Evolutionary conservation across 1,284 basidiomycete genomes (phyloP).

Genomic region (Ustanciosporium gigantosporum): DNA sequence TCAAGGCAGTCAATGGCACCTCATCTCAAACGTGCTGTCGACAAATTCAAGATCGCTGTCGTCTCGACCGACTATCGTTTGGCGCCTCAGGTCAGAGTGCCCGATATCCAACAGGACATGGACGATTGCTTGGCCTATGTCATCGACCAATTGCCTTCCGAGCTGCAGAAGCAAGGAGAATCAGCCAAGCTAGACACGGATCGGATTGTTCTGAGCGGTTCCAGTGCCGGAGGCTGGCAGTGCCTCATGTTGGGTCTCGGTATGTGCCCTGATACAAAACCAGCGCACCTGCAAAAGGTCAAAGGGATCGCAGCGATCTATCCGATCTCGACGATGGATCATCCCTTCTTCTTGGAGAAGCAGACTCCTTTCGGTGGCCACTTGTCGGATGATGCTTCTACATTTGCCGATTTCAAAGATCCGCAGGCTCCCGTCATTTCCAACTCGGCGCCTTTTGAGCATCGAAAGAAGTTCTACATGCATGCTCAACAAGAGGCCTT

Average conservation of each 20-base stretch:
- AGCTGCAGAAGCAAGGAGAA: conserved; percentile 13
- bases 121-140: conserved; percentile 28
- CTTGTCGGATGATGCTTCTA: conserved; percentile 16
- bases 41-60: conserved; percentile 34
- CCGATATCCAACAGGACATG: conserved; percentile 37
- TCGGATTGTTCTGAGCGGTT: conserved; percentile 29
- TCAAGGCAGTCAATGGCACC: conserved; percentile 24
- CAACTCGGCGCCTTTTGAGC: conserved; percentile 15
- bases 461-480: conserved; percentile 38
- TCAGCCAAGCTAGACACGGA: conserved; percentile 17
- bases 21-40: conserved; percentile 33
- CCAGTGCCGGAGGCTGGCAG: conserved; percentile 41
- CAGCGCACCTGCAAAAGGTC: conserved; percentile 10
- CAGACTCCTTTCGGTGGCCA: conserved; percentile 21
- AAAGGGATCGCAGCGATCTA: conserved; percentile 38
- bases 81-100: conserved; percentile 34
- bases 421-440: conserved; percentile 23
- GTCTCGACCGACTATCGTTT: conserved; percentile 43
- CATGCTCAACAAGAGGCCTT: conserved; percentile 38
- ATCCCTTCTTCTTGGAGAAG: conserved; percentile 38
- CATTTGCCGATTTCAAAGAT: conserved; percentile 25
- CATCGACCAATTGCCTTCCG: conserved; percentile 17
- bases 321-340: conserved; percentile 41
- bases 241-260: conserved; percentile 37
- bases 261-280: conserved; percentile 24